Evolutionary conservation across 2,329 filamentous ascomycete genomes (phyloP).

Genomic region (Zopfia rhizophila): DNA sequence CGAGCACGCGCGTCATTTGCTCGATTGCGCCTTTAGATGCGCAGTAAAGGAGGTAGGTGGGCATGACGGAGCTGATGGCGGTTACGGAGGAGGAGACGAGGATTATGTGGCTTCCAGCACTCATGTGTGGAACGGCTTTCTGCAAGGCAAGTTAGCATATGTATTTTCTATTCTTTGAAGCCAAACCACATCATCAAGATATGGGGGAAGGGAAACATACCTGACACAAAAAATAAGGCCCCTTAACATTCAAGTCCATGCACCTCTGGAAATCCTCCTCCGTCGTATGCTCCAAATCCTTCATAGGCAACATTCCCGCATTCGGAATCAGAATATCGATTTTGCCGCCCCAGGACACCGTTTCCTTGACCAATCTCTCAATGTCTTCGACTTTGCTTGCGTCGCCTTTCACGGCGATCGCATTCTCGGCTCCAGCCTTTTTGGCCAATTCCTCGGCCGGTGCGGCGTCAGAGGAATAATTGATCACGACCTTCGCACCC

Average conservation of each 20-base stretch:
- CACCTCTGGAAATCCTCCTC: conserved; percentile 63
- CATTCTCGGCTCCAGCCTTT: conserved; percentile 58
- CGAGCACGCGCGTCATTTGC: conserved; percentile 65
- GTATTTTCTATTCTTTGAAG: too few relatives aligned
- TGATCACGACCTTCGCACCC: conserved; percentile 60
- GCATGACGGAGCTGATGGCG: conserved; percentile 24
- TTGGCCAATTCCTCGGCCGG: conserved; percentile 66
- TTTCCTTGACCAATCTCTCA: conserved; percentile 60
- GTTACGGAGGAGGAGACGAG: conserved; percentile 33
- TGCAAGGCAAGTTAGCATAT: too few relatives aligned
- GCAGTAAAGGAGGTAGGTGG: conserved; percentile 55
- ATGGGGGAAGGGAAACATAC: background rate
- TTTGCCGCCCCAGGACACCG: conserved; percentile 62
- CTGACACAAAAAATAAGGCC: conserved; percentile 64
- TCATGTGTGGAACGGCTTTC: conserved; percentile 38
- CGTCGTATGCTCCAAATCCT: conserved; percentile 60
- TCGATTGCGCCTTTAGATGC: conserved; percentile 70
- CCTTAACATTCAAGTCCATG: conserved; percentile 67
- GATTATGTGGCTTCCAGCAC: conserved; percentile 24
- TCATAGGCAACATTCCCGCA: conserved; percentile 64
- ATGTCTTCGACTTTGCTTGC: conserved; percentile 59
- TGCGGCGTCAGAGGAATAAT: conserved; percentile 67
- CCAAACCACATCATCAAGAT: too few relatives aligned
- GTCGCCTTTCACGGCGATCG: conserved; percentile 67
- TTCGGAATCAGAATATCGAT: conserved; percentile 70